Evolutionary conservation across 208 protist species (phyloP), one percentile per base, ranked within the genome.

Genomic region (Leishmania amazonensis): DNA sequence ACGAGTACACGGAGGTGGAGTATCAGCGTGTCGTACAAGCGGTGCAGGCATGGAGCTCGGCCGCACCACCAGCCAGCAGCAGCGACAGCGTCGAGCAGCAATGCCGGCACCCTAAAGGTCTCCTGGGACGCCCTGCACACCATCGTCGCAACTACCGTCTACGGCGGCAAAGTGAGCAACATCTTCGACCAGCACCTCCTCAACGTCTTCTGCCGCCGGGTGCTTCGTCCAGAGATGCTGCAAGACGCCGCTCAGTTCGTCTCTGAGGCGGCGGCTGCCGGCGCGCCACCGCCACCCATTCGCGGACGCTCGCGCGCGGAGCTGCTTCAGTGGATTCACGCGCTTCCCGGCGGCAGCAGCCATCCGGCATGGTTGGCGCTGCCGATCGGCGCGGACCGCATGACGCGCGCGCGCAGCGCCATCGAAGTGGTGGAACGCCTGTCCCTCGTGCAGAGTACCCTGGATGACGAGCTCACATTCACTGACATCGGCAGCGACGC

Each of bases 1-100:
- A 99, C 91, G 99, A 99, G 89, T 99, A 99, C 90, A 99, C 93
- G 76, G 98, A 99, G 58, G 94, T 94, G 19, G 99, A 99, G 88
- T 95, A 99, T 62, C 88, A 92, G 54, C 96, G 94, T 60, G 96
- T 99, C 11, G 71, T 99, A 19, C 92, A 98, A 49, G 93, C 97
- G 11, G 87, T 99, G 40, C 94, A 99, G 76, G 88, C 91, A 40
- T 99, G 98, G 98, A 80, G 81, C 40, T 42, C 60, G 9, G 38
- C 79, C 97, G 35, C 9, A 21, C 51, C 51, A 54, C 15, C 51
- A 54, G 17, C 31, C 70, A 65, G 45, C 53, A 47, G 13, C 9
- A 47, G 54, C 73, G 51, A 76, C 73, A 31, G 51, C 40, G 70
- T 38, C 70, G 42, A 73, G 47, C n/a, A 54, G 67, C 72, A n/a